Base-by-base conservation (phyloP, 345 rosid species). In the Brassica cretica region DNA sequence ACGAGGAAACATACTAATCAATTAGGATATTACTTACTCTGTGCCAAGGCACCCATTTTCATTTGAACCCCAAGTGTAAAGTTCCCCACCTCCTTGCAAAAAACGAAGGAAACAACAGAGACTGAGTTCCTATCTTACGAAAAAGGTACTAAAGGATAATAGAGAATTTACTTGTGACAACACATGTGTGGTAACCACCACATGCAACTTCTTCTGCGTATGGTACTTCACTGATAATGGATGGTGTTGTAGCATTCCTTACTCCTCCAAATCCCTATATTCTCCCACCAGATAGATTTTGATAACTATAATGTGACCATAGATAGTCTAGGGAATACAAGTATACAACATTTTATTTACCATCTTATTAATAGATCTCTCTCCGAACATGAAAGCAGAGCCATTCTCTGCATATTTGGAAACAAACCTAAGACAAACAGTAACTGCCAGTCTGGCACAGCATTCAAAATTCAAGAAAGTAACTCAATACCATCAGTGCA, bases 11-110 rank as follows among this genome's bases (percentile, higher is more conserved):
- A 46, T 32, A 5, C 58, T 60, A 73, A 49, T 30, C 15, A 24
- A 9, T 24, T 59, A 59, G 32, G 32, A 39, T 19, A 64, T 21
- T 27, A 74, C 75, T 74, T 89, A 95, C 98, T 96, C 90, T 63
- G 83, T 80, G 68, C 99, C 98, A 65, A 95, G 97, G 84, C 98
- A 95, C 67, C 99, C 97, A 82, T 90, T 95, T 82, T 95, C 97
- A 70, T 95, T 93, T 68, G 93, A 86, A 21, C 99, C 98, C 96
- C 96, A 95, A 2, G 94, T 83, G 77, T 87, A 90, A 15, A 93
- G 88, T 68, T 89, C 97, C 72, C 98, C 97, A 74, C 84, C 77
- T 78, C 93, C 98, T 78, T 89, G 72, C 10, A 33, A 73, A 49
- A 49, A 79, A 44, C 72, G 21, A 80, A 39, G 21, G 53, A 69